Evolutionary conservation across 1,284 basidiomycete species (phyloP), one percentile per base, ranked within the genome.

Genomic region (Pseudozyma tsukubaensis): DNA sequence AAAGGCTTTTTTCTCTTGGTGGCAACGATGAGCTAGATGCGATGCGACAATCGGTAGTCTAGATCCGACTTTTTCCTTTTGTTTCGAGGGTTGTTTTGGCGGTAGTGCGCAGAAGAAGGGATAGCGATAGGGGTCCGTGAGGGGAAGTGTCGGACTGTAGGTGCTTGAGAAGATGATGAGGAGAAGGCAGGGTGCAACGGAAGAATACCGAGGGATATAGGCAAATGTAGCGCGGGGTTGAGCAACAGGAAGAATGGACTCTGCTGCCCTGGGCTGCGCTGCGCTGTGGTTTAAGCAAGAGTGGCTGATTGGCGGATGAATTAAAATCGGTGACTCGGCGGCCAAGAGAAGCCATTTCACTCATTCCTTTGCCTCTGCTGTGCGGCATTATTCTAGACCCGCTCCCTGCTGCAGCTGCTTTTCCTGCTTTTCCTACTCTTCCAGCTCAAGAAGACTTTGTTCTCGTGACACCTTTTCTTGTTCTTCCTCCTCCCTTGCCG

Each of bases 321-420:
- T 39, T 29, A 29, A 35, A 45, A 43, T 45, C 14, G 52, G 55
- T 58, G 55, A 58, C 55, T 58, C 55, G 55, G 47, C 47, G 44
- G 44, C 16, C 44, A 12, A 45, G 24, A 11, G 19, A 45, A 24
- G 21, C 29, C n/a, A 32, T 53, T 24, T 39, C 12, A 39, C 37
- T n/a, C 12, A n/a, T 39, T 39, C 37, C 11, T 4, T 21, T 24
- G 14, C 19, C 21, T 11, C 9, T n/a, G 42, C 9, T 10, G 14
- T 14, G 10, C 12, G 10, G 10, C 19, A 24, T 11, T 11, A 13
- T 45, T 45, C 44, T 45, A 24, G 21, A 24, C 44, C 44, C 44
- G 37, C 37, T 39, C 37, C 16, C 4, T n/a, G 16, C 16, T n/a
- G 11, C 37, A 39, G 12, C 16, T n/a, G 37, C 37, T 39, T 8